phyloP scores from a whole-genome alignment of 2,329 filamentous ascomycete genomes.

The Whalleya microplaca region DNA sequence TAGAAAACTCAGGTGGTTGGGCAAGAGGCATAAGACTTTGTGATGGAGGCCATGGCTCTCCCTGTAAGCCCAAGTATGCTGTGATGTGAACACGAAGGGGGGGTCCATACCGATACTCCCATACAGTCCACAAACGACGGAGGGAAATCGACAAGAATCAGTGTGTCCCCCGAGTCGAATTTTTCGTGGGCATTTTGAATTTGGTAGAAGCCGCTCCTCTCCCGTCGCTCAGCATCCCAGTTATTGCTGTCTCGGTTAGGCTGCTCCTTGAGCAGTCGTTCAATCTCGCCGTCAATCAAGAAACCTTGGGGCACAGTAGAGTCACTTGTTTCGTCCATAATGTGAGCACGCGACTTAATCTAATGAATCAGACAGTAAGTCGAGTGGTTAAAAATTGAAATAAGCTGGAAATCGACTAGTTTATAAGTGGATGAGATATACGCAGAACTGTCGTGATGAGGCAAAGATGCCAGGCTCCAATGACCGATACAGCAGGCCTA shows the following conservation, averaged over 20 bases:
- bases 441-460: neutral
- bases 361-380: neutral
- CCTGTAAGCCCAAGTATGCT: neutral
- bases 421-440: neutral
- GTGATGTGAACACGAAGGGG: neutral
- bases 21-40: neutral
- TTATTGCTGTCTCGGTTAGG: slow-evolving; percentile 1
- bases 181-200: neutral
- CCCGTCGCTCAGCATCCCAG: slow-evolving; percentile 8
- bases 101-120: slow-evolving; percentile 7
- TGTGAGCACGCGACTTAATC: neutral
- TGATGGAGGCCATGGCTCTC: no score
- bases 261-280: slow-evolving; percentile 14
- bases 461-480: neutral
- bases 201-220: slow-evolving; percentile 11
- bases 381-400: neutral
- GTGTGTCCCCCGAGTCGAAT: slow-evolving; percentile 43
- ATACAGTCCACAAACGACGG: slow-evolving; percentile 6
- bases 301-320: neutral
- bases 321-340: neutral
- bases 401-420: no score
- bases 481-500: no score
- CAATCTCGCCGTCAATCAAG: slow-evolving; percentile 13
- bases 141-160: slow-evolving; percentile 48
- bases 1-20: neutral